These are phyloP conservation scores for Yamadazyma sp. DNA, from an alignment of 805 yeast genomes.

Conservation along the genomic window DNA sequence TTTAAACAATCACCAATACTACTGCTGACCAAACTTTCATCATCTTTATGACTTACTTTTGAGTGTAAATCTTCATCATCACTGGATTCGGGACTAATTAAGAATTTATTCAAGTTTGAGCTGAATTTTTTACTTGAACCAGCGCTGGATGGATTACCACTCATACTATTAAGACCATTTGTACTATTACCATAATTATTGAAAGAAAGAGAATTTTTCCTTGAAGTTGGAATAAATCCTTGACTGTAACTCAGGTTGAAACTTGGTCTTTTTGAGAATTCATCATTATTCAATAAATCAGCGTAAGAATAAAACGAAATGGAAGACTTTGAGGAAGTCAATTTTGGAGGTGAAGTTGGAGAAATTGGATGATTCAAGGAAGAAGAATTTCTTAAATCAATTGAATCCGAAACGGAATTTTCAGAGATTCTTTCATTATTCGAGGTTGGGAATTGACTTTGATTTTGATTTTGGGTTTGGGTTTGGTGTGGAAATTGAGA, in stretches of 20 bases:
- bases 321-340: constrained; percentile 33
- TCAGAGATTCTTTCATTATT: too few species aligned
- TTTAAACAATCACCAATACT: constrained; percentile 41
- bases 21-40: constrained; percentile 35
- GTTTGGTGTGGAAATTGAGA: neutral
- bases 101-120: constrained; percentile 16
- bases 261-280: constrained; percentile 60
- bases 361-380: constrained; percentile 14
- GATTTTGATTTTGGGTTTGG: neutral
- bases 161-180: too few species aligned
- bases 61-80: constrained; percentile 19
- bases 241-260: constrained; percentile 38
- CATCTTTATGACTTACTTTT: constrained; percentile 17
- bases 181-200: too few species aligned
- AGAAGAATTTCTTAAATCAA: neutral
- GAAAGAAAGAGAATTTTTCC: constrained; percentile 10
- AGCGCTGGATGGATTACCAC: neutral
- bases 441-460: constrained; percentile 2
- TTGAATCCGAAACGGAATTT: too few species aligned
- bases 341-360: constrained; percentile 40
- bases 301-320: constrained; percentile 72
- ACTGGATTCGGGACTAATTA: constrained; percentile 26
- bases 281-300: constrained; percentile 71
- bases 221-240: constrained; percentile 28
- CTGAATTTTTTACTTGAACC: constrained; percentile 12